Evolutionary conservation across 1,284 basidiomycete genomes (phyloP), one percentile per base, ranked within the genome.

Genomic region (Ganoderma leucocontextum): DNA sequence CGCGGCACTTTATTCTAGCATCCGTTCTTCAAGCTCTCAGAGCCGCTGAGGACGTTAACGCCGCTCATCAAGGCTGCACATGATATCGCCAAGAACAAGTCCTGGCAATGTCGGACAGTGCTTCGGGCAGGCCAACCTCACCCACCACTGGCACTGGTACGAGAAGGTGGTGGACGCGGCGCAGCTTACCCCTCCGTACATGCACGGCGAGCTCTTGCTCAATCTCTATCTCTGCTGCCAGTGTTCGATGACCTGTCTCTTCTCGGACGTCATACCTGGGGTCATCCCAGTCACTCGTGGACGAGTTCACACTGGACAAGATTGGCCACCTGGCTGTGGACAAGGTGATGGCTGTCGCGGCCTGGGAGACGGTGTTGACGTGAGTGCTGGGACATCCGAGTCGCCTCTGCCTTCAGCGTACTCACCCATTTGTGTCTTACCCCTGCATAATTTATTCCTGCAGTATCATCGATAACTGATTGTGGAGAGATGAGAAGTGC

Each of bases 51-150:
- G 65, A 96, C 95, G 41, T 83, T 99, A 67, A 86, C 94, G 10
- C 95, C 95, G 9, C 85, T 98, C 70, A 99, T 99, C 86, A 97
- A 96, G 80, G 95, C 96, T 7, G 96, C 96, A 8, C 85, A 94
- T 72, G 95, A 97, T 70, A 90, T 93, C 62, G 89, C 91, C 36
- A 93, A 93, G 84, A 87, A 87, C 78, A 91, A 91, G 76, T 85
- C 47, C 13, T 49, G n/a, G n/a, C n/a, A n/a, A n/a, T n/a, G n/a
- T n/a, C n/a, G n/a, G n/a, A n/a, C n/a, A n/a, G n/a, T n/a, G n/a
- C n/a, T 84, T 84, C 64, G 82, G 82, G 0, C 80, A 78, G 47
- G 74, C 74, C 22, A 92, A 93, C 77, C 81, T 85, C 71, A 92
- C 92, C 0, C 93, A 95, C 75, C 93, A 95, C 76, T 94, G 92